Evolutionary conservation across 768 basidiomycete species (phyloP), one percentile per base, ranked within the genome.

Genomic region (Pholiota microspora): DNA sequence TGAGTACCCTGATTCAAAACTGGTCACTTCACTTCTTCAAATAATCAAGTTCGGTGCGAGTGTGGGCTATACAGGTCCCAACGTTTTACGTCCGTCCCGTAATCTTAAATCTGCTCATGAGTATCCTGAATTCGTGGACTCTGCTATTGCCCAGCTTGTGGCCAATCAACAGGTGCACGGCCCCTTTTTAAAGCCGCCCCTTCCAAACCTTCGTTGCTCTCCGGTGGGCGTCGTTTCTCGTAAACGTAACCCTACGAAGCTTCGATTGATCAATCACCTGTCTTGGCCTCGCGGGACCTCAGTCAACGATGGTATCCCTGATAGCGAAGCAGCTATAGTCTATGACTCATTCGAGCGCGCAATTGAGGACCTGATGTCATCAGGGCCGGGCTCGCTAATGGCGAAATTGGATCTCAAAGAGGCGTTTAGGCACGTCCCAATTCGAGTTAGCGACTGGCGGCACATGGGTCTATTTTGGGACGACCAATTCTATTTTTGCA

Each of bases 341-440:
- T 74, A 73, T 49, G 67, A 74, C 25, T 55, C 58, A 36, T 67
- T 73, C 47, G 53, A 59, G 13, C 42, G 50, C 4, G 67, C 67
- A 0, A 40, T 67, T n/a, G 9, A 61, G 2, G 65, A 71, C 38
- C 52, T 73, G n/a, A n/a, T n/a, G 5, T 16, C 3, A 0, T 64
- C 64, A 1, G 69, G 73, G 0, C 64, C 36, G 1, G 62, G 67
- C 8, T 64, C 70, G 0, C 58, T 69, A 0, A 62, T 75, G 56
- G 63, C 59, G 4, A 74, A 74, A 51, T 67, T 73, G 12, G 71
- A 75, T 49, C 61, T 76, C 5, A 64, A 69, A 49, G 64, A 69
- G 9, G 74, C 72, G 0, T 76, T 74, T 54, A 61, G 64, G 16
- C 74, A 73, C 38, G 69, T 74, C 27, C 72, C 69, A 0, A 61